These are phyloP conservation scores for Aspergillus egyptiacus DNA, from an alignment of 495 filamentous ascomycete species.

Conservation along the genomic window DNA sequence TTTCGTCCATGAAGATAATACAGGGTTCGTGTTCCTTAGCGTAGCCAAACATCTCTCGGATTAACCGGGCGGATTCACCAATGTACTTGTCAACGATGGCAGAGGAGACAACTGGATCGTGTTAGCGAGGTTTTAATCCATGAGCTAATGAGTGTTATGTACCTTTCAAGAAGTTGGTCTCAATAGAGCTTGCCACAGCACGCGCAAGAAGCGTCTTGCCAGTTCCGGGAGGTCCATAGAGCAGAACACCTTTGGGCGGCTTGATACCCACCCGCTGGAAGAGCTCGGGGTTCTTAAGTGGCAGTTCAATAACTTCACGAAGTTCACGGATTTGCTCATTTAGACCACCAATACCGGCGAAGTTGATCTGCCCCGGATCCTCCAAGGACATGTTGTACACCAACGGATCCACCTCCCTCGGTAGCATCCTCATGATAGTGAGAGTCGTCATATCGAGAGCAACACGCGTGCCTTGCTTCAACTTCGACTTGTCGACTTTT, in stretches of 20 bases:
- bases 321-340: conserved; percentile 99
- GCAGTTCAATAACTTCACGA: conserved; percentile 95
- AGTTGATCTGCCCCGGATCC: conserved; percentile 96
- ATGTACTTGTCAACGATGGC: conserved; percentile 99
- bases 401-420: conserved; percentile 94
- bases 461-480: conserved; percentile 97
- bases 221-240: conserved; percentile 97
- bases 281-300: conserved; percentile 96
- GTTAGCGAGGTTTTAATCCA: conserved; percentile 18
- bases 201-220: conserved; percentile 94
- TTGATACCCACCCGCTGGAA: conserved; percentile 98
- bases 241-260: conserved; percentile 92
- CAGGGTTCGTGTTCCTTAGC: conserved; percentile 99
- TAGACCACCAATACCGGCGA: conserved; percentile 96
- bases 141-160: conserved; percentile 10
- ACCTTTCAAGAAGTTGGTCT: conserved; percentile 99
- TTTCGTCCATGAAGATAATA: conserved; percentile 99
- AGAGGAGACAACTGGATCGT: conserved; percentile 81
- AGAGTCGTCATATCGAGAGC: conserved; percentile 99
- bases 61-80: conserved; percentile 93
- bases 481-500: conserved; percentile 92
- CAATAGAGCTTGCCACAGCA: conserved; percentile 92
- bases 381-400: conserved; percentile 99
- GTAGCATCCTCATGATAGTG: conserved; percentile 99
- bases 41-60: conserved; percentile 99